Evolutionary conservation across 148 eudicot genomes (phyloP), one percentile per base, ranked within the genome.

Genomic region (Nepenthes mirabilis): DNA sequence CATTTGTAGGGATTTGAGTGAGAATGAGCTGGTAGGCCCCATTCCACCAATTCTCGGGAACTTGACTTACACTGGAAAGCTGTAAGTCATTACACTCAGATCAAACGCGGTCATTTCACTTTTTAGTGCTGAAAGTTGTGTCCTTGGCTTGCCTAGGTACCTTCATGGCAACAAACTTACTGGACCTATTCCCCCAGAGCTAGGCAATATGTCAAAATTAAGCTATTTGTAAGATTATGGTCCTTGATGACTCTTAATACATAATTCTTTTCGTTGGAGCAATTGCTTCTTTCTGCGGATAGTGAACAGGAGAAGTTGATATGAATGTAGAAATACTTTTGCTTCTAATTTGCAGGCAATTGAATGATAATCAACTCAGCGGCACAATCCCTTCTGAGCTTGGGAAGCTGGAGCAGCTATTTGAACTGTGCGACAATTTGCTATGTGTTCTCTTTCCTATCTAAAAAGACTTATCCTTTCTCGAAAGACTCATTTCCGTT

Each of bases 171-270:
- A 85, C 74, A 79, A 77, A 63, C 87, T 85, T 36, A 75, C 82
- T 14, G 91, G 91, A 35, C 69, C 74, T 1, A 82, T 85, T 45
- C 91, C 91, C 37, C 84, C 79, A 13, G 91, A 85, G 71, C 77
- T 85, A 36, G 91, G 91, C 50, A 85, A 85, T 50, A 85, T 85
- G 91, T 72, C 91, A 52, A 79, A 72, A 67, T 87, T 85, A 13
- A 82, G 87, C 71, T 85, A 85, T 56, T 70, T 85, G 91, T 84
- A 64, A 82, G 86, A 43, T 45, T 3, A 32, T 9, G 37, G 5
- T 52, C 55, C 60, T 6, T 1, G 9, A 11, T 37, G 12, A 5
- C 11, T 49, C 14, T 49, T 6, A 5, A 2, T 49, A n/a, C 14
- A 10, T 6, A 2, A 49, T 2, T 49, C 12, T 49, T 10, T 11